Conservation (phyloP, 129 eudicot genomes). For the Cynara cardunculus region DNA sequence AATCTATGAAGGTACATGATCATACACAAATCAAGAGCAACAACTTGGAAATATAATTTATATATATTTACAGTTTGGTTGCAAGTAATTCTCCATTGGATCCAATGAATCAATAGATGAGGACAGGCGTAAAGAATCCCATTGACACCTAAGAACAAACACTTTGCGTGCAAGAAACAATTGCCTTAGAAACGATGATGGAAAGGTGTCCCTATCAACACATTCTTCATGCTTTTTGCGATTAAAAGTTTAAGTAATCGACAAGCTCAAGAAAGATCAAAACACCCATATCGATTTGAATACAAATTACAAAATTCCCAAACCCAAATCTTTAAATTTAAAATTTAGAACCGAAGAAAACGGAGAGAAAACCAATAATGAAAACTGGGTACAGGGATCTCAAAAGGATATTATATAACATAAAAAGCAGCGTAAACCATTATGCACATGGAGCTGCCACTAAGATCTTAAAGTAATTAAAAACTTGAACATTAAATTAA, state of each 20-base stretch:
- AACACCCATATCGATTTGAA: constrained; percentile 10
- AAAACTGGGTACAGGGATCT: constrained; percentile 26
- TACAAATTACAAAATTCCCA: constrained; percentile 5
- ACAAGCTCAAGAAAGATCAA: background rate
- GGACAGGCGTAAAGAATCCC: constrained; percentile 22
- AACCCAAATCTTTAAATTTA: background rate
- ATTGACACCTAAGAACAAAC: constrained; percentile 22
- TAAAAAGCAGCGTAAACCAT: constrained; percentile 23
- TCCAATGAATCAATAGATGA: constrained; percentile 14
- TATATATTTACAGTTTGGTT: constrained; percentile 15
- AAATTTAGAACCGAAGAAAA: constrained; percentile 4
- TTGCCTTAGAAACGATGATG: constrained; percentile 1
- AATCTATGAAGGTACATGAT: background rate
- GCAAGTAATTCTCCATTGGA: constrained; percentile 27
- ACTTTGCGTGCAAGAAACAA: constrained; percentile 36
- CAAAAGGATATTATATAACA: constrained; percentile 9
- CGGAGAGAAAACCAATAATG: constrained; percentile 13
- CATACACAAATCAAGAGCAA: constrained; percentile 16
- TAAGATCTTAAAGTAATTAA: constrained; percentile 26
- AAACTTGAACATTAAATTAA: background rate
- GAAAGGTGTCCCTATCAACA: constrained; percentile 22
- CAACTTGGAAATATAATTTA: background rate
- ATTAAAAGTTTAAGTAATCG: background rate
- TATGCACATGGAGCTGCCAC: constrained; percentile 26
- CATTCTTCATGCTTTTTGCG: constrained; percentile 15